Base-by-base conservation (phyloP, 768 basidiomycete genomes). In the Dioszegia crocea region DNA sequence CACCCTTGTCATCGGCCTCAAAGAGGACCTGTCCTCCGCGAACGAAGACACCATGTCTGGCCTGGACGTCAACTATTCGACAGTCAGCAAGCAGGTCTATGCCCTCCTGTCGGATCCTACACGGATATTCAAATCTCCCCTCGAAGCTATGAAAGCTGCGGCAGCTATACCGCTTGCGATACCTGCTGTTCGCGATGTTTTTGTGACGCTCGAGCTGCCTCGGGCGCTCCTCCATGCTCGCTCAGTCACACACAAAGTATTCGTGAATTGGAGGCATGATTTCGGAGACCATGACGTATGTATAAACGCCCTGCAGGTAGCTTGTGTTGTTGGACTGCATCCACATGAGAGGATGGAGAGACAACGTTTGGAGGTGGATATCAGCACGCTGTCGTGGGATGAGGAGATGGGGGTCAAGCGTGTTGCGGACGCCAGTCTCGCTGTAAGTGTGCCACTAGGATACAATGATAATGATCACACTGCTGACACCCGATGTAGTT, bases 301-400 rank as follows among this genome's bases (percentile, higher is more conserved):
- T 38, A 71, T 88, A 33, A 76, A 75, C 30, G 79, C 80, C 45
- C 74, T 91, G 9, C 67, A 77, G 3, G 82, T 84, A 36, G 77
- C 79, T 6, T 78, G 82, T 14, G 81, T 89, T 50, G 79, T 91
- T 23, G 89, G 90, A 2, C 77, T 91, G 38, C 83, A 88, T 62
- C 79, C 81, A 4, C 81, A 80, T 58, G 90, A 91, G 73, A 80
- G 88, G 30, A 64, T 77, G 29, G 82, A 85, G 66, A 81, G 81
- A 64, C 89, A 91, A 69, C 71, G 81, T 29, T 81, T 90, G 16
- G 76, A 80, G 17, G 76, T 83, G 23, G 83, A 84, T 65, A 62
- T 88, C 12, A 55, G 59, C 8, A 33, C 67, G 8, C 38, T 46
- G 17, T 29, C 26, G 50, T 29, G 60, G 47, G 41, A 31, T 1